Base-by-base conservation (phyloP, 2,329 filamentous ascomycete genomes). In the Claviceps sp. region DNA sequence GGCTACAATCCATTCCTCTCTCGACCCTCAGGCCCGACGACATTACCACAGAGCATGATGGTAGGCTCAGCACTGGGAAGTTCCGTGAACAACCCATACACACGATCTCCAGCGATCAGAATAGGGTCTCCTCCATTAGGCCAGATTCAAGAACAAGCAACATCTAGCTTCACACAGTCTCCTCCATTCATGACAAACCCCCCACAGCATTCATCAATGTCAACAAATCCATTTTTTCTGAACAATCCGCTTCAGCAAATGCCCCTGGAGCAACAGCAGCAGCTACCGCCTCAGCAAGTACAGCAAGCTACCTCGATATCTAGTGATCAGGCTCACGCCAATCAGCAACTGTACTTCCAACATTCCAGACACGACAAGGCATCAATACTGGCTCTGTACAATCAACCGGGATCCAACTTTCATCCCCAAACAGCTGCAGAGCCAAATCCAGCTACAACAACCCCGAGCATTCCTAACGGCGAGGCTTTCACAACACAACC, bases 351-450 rank as follows among this genome's bases (percentile, higher is more conserved):
- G 36, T 62, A 63, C 51, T 66, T 66, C 34, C 69, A 72, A 49
- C 70, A 73, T 16, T 70, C 71, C 43, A 71, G 77, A 36, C 75
- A 82, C 34, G 81, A 89, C 60, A 90, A 86, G 56, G 79, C 78
- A 3, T 84, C 84, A 4, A 91, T 93, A 54, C 72, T 91, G 65
- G 84, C 87, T 5, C 67, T 93, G 11, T 91, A 87, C 61, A 82
- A 79, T 62, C 77, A 82, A 41, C 73, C 78, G 7, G 75, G 80
- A 48, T 65, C 74, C 37, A 69, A 73, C 1, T 72, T 75, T 4
- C 66, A 70, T 34, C 62, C 68, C 30, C 57, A 67, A 18, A 55
- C 56, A 26, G 60, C 67, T 9, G 60, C 65, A 38, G 59, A 62
- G 26, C 58, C 56, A 8, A 62, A 59, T 26, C 59, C 63, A 51